Evolutionary conservation across 2,329 filamentous ascomycete species (phyloP).

Genomic region (Pseudomassariella vexata): DNA sequence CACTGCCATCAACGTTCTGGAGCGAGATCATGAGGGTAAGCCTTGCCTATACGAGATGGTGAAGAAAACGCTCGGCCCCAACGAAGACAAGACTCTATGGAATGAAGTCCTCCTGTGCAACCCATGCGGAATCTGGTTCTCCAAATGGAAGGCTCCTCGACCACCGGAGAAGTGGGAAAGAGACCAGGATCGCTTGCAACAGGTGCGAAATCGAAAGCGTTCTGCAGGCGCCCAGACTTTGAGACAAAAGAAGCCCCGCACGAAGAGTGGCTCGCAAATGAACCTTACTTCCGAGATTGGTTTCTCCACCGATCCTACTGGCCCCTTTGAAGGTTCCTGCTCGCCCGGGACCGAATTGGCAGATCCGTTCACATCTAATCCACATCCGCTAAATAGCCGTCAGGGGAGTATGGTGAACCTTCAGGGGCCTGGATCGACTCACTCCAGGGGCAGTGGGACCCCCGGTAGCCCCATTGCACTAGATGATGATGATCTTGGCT

Average conservation of each 20-base stretch:
- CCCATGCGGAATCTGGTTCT: slow-evolving; percentile 91
- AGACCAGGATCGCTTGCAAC: slow-evolving; percentile 44
- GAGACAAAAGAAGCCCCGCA: slow-evolving; percentile 41
- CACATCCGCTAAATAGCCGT: slow-evolving; percentile 11
- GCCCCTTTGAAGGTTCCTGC: slow-evolving; percentile 34
- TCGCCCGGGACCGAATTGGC: slow-evolving; percentile 17
- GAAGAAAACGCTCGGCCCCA: slow-evolving; percentile 63
- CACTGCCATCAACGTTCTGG: slow-evolving; percentile 66
- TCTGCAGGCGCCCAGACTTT: slow-evolving; percentile 30
- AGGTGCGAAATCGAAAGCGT: slow-evolving; percentile 44
- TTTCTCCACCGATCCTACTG: slow-evolving; percentile 46
- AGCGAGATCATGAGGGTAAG: slow-evolving; percentile 56
- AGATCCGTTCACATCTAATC: slow-evolving; percentile 6
- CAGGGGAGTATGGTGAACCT: slow-evolving; percentile 10
- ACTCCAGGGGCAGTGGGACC: slow-evolving; percentile 43
- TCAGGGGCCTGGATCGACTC: slow-evolving; percentile 35
- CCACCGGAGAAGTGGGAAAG: slow-evolving; percentile 80
- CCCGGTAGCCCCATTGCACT: slow-evolving; percentile 51
- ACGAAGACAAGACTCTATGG: slow-evolving; percentile 63
- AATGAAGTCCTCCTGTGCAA: slow-evolving; percentile 79
- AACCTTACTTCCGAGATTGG: slow-evolving; percentile 50
- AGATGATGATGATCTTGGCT: slow-evolving; percentile 46
- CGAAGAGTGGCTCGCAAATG: slow-evolving; percentile 38
- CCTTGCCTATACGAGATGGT: slow-evolving; percentile 66
- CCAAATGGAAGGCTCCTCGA: slow-evolving; percentile 79